Percentiles rank a stretch among this genome's conserved stretches.
Evolutionary conservation across 208 protist genomes (phyloP).

Genomic region (Trypanosoma vivax): DNA sequence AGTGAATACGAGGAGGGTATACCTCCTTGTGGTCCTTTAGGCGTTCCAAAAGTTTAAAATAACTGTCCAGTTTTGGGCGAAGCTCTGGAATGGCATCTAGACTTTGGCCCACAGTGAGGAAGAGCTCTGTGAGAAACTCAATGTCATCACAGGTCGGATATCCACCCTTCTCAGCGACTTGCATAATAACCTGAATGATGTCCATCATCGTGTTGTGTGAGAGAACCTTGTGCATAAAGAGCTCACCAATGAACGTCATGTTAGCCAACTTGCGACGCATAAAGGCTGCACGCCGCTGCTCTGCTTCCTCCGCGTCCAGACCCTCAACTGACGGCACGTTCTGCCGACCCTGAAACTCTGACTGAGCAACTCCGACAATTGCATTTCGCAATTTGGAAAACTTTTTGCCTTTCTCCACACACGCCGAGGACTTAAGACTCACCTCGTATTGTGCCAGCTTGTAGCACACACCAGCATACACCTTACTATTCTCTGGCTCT

Average conservation of each 20-base stretch:
- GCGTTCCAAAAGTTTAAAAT: slow-evolving; percentile 47
- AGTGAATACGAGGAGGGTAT: slow-evolving; percentile 76
- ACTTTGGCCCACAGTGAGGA: slow-evolving; percentile 62
- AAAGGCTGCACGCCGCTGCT: slow-evolving; percentile 45
- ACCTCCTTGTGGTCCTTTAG: slow-evolving; percentile 41
- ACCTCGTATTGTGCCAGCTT: slow-evolving; percentile 75
- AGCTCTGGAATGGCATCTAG: slow-evolving; percentile 43
- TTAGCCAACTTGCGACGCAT: slow-evolving; percentile 83
- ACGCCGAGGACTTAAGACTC: slow-evolving; percentile 13
- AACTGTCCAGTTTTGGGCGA: slow-evolving; percentile 36
- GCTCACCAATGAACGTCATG: slow-evolving; percentile 83
- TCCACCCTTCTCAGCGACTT: slow-evolving; percentile 25
- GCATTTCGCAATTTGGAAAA: slow-evolving; percentile 70
- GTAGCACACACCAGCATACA: slow-evolving; percentile 75
- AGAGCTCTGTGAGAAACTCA: slow-evolving; percentile 73
- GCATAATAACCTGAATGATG: slow-evolving; percentile 62
- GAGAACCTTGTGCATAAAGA: slow-evolving; percentile 75
- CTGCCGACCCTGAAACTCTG: slow-evolving; percentile 48
- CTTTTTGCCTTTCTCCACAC: slow-evolving; percentile 16
- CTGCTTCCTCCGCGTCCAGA: slow-evolving; percentile 57
- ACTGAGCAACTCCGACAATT: slow-evolving; percentile 49
- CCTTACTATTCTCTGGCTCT: slow-evolving; percentile 78
- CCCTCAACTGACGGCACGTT: slow-evolving; percentile 20
- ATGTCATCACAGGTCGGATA: slow-evolving; percentile 66
- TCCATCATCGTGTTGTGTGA: slow-evolving; percentile 58